Evolutionary conservation across 2,329 filamentous ascomycete genomes (phyloP), one percentile per base, ranked within the genome.

Genomic region (Arachnomyces sp.): DNA sequence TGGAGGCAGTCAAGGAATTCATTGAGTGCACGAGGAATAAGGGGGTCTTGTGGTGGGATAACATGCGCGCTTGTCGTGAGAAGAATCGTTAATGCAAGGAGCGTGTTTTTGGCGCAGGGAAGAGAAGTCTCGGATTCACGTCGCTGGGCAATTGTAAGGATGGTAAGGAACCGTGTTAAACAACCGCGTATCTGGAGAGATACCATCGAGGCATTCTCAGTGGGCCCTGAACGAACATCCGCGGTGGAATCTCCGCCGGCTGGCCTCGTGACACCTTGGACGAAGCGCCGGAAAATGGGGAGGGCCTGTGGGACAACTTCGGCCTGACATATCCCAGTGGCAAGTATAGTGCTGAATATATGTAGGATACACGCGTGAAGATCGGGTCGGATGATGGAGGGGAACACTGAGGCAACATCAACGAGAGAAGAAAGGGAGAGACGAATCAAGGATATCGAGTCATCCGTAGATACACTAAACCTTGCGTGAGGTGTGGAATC

Each of bases 321-420:
- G 17, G 85, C 78, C 63, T 98, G 93, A 55, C 90, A 96, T 8
- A 79, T 73, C 0, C 85, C 82, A 1, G 88, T 95, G 11, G 85
- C 84, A 9, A 98, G 75, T 42, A 94, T 92, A 0, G 88, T 94
- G 39, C 86, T 84, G 57, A 96, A 95, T 40, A 96, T 94, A 66
- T 98, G 89, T 36, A 98, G 77, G 50, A 96, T 94, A 56, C 90
- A 96, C 30, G 92, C 90, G 57, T 96, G 88, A 5, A 98, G 73
- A 59, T 98, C 92, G 7, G 88, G 90, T 58, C 92, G 92, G 68
- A 98, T 98, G 53, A 98, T 89, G 2, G 85, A 80, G 0, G 93
- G 93, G 64, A 98, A 98, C 12, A 96, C 88, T 46, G 93, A 86
- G 5, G 92, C 89, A 1, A 92, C 89, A 56, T 96, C 87, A 3